Conservation (phyloP, 495 filamentous ascomycete species). For the Aspergillus asperescens region DNA sequence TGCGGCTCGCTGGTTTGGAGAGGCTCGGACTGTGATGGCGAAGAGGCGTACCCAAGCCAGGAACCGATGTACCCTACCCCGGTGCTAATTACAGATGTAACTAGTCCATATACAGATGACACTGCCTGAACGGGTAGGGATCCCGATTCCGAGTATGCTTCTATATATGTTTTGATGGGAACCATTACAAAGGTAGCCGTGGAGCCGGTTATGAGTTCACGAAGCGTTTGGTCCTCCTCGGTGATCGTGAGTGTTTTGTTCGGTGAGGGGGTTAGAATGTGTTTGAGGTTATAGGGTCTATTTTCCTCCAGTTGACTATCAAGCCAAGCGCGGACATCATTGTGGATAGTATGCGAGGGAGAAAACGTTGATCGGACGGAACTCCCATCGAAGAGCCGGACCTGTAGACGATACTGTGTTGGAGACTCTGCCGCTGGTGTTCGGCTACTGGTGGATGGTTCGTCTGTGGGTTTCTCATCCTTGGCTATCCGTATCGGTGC, state of each 20-base stretch:
- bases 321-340: constrained; percentile 72
- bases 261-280: constrained; percentile 73
- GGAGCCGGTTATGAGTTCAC: constrained; percentile 64
- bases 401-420: constrained; percentile 59
- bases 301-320: constrained; percentile 50
- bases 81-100: constrained; percentile 38
- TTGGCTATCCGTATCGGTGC: not conserved
- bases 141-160: constrained; percentile 50
- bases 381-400: constrained; percentile 79
- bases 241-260: constrained; percentile 64
- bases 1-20: constrained; percentile 7
- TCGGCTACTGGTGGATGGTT: constrained; percentile 9
- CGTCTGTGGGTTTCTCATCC: not conserved
- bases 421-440: constrained; percentile 24
- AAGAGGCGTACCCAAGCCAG: constrained; percentile 48
- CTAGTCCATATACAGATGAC: constrained; percentile 40
- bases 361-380: constrained; percentile 69
- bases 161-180: constrained; percentile 55
- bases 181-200: constrained; percentile 80
- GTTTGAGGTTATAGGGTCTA: constrained; percentile 74
- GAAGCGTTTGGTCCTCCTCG: constrained; percentile 66
- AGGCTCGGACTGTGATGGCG: constrained; percentile 14
- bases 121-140: constrained; percentile 39
- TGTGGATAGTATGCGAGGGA: constrained; percentile 55
- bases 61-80: constrained; percentile 50